These are phyloP conservation scores for Musa acuminata DNA, from an alignment of 176 grass and related monocot species.

Conservation along the genomic window DNA sequence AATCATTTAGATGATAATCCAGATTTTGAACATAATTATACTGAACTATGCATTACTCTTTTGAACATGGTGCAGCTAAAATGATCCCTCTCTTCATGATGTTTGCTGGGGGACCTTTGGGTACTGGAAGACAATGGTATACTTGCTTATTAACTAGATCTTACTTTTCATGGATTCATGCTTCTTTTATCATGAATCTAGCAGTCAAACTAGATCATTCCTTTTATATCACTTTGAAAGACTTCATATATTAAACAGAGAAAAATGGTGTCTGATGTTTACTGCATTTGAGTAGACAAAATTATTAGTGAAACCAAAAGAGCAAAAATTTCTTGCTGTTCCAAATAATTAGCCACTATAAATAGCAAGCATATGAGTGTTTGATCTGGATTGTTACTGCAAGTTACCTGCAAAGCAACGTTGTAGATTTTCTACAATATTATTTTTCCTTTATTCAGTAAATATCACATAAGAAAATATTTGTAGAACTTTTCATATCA, in stretches of 20 bases:
- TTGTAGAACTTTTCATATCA: too few relatives aligned
- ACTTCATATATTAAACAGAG: background rate
- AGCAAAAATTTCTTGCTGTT: background rate
- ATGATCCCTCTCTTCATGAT: slow-evolving; percentile 98
- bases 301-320: background rate
- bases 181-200: background rate
- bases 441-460: background rate
- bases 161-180: background rate
- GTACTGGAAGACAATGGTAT: slow-evolving; percentile 72
- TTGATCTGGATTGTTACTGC: too few relatives aligned
- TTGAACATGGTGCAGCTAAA: slow-evolving; percentile 53
- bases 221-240: background rate
- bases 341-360: background rate
- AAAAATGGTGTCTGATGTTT: background rate
- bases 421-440: too few relatives aligned
- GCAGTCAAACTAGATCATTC: background rate
- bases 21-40: background rate
- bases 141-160: background rate
- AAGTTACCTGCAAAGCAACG: too few relatives aligned
- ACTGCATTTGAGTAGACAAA: background rate
- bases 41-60: background rate
- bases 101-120: slow-evolving; percentile 84
- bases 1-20: too few relatives aligned
- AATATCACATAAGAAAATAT: background rate
- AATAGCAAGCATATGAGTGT: background rate